Evolutionary conservation across 2,329 filamentous ascomycete genomes (phyloP).

Genomic region (Sporothrix pallida): DNA sequence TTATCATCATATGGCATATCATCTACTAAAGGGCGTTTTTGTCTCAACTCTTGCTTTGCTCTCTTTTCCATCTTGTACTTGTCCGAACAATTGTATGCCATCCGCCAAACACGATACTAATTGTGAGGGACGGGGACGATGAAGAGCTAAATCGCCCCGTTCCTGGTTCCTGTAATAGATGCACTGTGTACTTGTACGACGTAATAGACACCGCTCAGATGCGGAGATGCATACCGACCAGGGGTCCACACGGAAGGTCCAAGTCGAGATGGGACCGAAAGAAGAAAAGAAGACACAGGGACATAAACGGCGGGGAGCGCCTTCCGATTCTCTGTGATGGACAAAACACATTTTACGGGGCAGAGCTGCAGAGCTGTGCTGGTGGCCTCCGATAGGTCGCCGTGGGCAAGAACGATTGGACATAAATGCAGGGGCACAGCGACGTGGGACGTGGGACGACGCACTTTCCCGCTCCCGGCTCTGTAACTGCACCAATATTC

Average conservation of each 20-base stretch:
- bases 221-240: neutral
- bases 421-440: conserved; percentile 13
- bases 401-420: conserved; percentile 24
- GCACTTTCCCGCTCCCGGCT: conserved; percentile 1
- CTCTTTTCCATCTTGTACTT: neutral
- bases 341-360: neutral
- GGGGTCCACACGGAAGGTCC: neutral
- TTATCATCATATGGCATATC: neutral
- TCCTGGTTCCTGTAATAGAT: neutral
- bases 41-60: neutral
- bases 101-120: neutral
- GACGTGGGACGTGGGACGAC: conserved; percentile 5
- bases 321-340: neutral
- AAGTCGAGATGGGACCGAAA: neutral
- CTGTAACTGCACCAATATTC: neutral
- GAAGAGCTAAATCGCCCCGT: neutral
- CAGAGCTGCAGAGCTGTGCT: conserved; percentile 17
- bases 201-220: neutral
- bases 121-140: neutral
- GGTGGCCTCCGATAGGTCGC: conserved; percentile 29
- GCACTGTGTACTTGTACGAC: neutral
- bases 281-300: neutral
- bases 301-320: neutral
- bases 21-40: neutral
- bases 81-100: neutral